Base-by-base conservation (phyloP, 2,329 filamentous ascomycete genomes). In the Helotiales sp. region DNA sequence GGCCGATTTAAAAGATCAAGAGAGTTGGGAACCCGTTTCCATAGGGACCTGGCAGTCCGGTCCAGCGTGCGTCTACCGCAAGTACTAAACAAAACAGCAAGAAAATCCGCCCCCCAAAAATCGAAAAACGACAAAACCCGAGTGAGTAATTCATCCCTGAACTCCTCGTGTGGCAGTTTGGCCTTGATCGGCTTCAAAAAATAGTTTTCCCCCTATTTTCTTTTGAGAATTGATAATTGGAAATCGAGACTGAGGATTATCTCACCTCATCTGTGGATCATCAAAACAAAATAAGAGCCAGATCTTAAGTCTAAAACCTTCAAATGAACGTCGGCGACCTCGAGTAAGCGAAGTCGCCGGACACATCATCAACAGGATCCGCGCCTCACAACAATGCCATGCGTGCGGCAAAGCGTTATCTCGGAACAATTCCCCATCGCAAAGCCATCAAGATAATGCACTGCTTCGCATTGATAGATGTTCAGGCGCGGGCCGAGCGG, bases 291-390 rank as follows among this genome's bases (percentile, higher is more conserved):
- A 30, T 30, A 7, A n/a, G 6, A 22, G 6, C 15, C n/a, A 30
- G 26, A 52, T n/a, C 24, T 17, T 6, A 40, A 57, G 54, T 34
- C 11, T 15, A 57, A 20, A 34, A 24, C 20, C 30, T 57, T n/a
- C 11, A 15, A 30, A 17, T 22, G 5, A 55, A n/a, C 10, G 30
- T 57, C 54, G 54, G 54, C 54, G 54, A 57, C 54, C 54, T 40
- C 17, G 54, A 4, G 37, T 57, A 57, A 57, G 54, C 54, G 54
- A 57, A 57, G 54, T 57, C 54, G 54, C 54, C 54, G 54, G 54
- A 34, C 54, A 57, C 54, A 57, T 57, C 54, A 57, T 37, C 54
- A 57, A 20, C 52, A 55, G 28, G 28, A 55, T 55, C 47, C 50
- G 30, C 54, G 54, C 54, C 32, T 57, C 20, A 26, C 32, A 57